Evolutionary conservation across 2,329 filamentous ascomycete species (phyloP).

Genomic region (Eutypa lata): DNA sequence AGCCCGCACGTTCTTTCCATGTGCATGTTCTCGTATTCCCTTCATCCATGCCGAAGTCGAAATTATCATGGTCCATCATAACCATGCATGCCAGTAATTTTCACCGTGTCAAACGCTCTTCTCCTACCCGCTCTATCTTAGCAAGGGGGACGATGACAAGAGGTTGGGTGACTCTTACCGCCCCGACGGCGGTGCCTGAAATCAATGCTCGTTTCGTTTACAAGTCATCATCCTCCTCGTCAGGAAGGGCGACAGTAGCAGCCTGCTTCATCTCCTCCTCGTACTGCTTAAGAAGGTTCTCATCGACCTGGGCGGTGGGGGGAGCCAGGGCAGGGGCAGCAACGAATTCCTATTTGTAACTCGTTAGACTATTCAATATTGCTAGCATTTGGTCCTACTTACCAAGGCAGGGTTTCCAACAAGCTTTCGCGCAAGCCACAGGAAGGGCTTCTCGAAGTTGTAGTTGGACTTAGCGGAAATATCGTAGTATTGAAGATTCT

Average conservation of each 20-base stretch:
- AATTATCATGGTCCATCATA: slow-evolving; percentile 23
- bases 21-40: slow-evolving; percentile 17
- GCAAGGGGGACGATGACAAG: background rate
- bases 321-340: slow-evolving; percentile 92
- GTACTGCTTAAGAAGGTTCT: slow-evolving; percentile 77
- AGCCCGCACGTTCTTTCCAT: slow-evolving; percentile 20
- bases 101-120: slow-evolving; percentile 6
- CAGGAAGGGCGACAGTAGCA: slow-evolving; percentile 80
- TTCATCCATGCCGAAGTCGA: slow-evolving; percentile 21
- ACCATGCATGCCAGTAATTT: slow-evolving; percentile 15
- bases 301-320: slow-evolving; percentile 86
- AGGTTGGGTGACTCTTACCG: slow-evolving; percentile 6
- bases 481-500: slow-evolving; percentile 99
- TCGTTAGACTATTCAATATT: slow-evolving; percentile 22
- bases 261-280: slow-evolving; percentile 84
- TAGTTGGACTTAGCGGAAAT: slow-evolving; percentile 99
- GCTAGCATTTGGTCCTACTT: slow-evolving; percentile 30
- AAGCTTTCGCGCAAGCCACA: slow-evolving; percentile 98
- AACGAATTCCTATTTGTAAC: slow-evolving; percentile 75
- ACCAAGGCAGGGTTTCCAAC: slow-evolving; percentile 88
- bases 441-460: slow-evolving; percentile 99
- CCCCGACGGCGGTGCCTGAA: slow-evolving; percentile 10
- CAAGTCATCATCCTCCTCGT: slow-evolving; percentile 76
- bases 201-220: slow-evolving; percentile 39
- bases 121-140: background rate